phyloP scores from a whole-genome alignment of 2,329 filamentous ascomycete genomes.

The Apiospora kogelbergensis region DNA sequence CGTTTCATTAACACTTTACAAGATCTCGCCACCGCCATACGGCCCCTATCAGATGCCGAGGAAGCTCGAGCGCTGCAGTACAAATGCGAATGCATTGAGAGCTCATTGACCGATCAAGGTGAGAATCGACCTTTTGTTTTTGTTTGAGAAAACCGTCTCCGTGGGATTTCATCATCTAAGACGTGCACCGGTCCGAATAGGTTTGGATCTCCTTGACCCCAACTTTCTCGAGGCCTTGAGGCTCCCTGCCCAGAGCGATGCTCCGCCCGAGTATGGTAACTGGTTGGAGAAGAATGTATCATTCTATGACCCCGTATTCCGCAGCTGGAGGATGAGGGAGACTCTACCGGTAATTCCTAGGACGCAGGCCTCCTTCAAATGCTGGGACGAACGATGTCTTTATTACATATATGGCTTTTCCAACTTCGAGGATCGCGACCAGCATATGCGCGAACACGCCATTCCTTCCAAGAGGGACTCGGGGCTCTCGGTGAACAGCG shows the following conservation, averaged over 20 bases:
- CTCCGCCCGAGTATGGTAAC: conserved; percentile 46
- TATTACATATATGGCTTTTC: conserved; percentile 60
- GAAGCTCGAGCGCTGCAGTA: conserved; percentile 58
- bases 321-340: conserved; percentile 38
- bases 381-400: conserved; percentile 53
- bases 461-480: conserved; percentile 44
- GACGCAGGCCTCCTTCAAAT: conserved; percentile 43
- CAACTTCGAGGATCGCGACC: conserved; percentile 50
- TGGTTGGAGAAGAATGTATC: conserved; percentile 56
- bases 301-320: conserved; percentile 48
- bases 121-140: conserved; percentile 15
- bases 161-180: conserved; percentile 10
- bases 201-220: conserved; percentile 42
- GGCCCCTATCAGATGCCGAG: conserved; percentile 53
- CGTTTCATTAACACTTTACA: conserved; percentile 6
- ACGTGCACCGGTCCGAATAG: conserved; percentile 26
- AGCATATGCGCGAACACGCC: conserved; percentile 49
- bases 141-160: background rate
- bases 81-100: conserved; percentile 58
- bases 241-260: conserved; percentile 36
- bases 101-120: conserved; percentile 50
- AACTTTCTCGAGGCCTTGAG: conserved; percentile 39
- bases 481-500: conserved; percentile 40
- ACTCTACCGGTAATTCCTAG: conserved; percentile 36
- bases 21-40: conserved; percentile 41